A percentile compares a stretch with the other conserved stretches of the same genome.
phyloP scores from a whole-genome alignment of 2,329 filamentous ascomycete species.

The Phialophora chinensis region DNA sequence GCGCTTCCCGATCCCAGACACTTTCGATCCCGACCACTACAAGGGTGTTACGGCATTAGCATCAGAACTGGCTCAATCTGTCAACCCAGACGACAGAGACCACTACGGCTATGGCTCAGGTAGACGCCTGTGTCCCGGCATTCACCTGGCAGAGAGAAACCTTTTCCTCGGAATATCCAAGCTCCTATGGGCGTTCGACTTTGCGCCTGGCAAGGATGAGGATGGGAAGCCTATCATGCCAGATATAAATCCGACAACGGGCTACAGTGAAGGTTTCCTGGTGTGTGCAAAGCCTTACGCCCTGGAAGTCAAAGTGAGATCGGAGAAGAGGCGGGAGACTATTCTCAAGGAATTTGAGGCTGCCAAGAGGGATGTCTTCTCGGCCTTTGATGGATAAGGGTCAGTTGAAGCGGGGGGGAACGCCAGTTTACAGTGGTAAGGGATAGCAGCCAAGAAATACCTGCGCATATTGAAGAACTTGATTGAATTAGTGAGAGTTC shows the following conservation, averaged over 20 bases:
- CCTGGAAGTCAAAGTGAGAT: slow-evolving; percentile 41
- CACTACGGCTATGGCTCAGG: slow-evolving; percentile 45
- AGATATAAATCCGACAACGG: slow-evolving; percentile 46
- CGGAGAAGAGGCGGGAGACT: slow-evolving; percentile 42
- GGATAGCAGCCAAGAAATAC: background rate
- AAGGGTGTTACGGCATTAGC: slow-evolving; percentile 42
- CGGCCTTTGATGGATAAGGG: slow-evolving; percentile 30
- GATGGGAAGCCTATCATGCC: slow-evolving; percentile 41
- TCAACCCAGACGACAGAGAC: slow-evolving; percentile 41
- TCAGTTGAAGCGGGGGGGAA: background rate
- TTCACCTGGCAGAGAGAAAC: slow-evolving; percentile 45
- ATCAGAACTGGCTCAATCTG: slow-evolving; percentile 45
- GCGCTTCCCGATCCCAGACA: slow-evolving; percentile 41
- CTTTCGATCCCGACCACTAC: slow-evolving; percentile 46
- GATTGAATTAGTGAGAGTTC: background rate
- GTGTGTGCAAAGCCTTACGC: slow-evolving; percentile 45
- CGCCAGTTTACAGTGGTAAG: background rate
- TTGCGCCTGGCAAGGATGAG: slow-evolving; percentile 38
- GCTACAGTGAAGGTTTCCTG: slow-evolving; percentile 47
- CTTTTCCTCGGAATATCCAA: slow-evolving; percentile 42
- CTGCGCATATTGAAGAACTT: background rate
- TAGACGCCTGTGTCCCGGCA: slow-evolving; percentile 45
- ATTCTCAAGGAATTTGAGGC: slow-evolving; percentile 44
- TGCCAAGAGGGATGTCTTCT: slow-evolving; percentile 41
- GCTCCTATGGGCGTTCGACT: slow-evolving; percentile 45